Evolutionary conservation across 106 monocot genomes (phyloP).

Genomic region (Amphibolis antarctica): DNA sequence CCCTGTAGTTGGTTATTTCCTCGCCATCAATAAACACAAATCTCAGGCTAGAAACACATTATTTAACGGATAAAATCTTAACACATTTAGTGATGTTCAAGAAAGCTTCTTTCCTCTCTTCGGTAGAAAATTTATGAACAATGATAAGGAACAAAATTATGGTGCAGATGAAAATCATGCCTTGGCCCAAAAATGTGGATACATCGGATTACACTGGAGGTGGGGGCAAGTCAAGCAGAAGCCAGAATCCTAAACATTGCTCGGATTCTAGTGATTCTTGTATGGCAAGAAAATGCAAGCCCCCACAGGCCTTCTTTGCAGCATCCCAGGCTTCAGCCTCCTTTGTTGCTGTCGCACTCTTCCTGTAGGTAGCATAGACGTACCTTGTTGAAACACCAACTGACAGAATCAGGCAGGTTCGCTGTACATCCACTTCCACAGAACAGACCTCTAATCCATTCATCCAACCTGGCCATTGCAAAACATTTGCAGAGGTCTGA

Average conservation of each 20-base stretch:
- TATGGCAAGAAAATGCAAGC: conserved; percentile 82
- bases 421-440: conserved; percentile 44
- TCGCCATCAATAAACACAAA: no score
- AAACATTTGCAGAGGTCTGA: neutral
- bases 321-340: conserved; percentile 96
- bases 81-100: no score
- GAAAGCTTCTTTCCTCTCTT: no score
- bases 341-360: conserved; percentile 42
- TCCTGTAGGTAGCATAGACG: conserved; percentile 65
- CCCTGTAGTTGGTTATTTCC: no score
- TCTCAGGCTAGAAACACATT: no score
- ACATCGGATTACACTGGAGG: conserved; percentile 47
- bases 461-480: conserved; percentile 62
- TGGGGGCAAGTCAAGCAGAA: conserved; percentile 70
- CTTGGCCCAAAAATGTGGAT: neutral
- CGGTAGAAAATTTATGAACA: no score
- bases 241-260: conserved; percentile 86
- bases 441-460: conserved; percentile 81
- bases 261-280: conserved; percentile 81
- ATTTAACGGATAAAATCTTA: no score
- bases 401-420: conserved; percentile 54
- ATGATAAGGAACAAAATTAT: no score
- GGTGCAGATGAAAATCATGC: no score
- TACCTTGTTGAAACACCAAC: conserved; percentile 74
- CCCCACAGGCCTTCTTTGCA: conserved; percentile 79